phyloP scores from a whole-genome alignment of 2,329 filamentous ascomycete species.

The Endocalyx cinctus region DNA sequence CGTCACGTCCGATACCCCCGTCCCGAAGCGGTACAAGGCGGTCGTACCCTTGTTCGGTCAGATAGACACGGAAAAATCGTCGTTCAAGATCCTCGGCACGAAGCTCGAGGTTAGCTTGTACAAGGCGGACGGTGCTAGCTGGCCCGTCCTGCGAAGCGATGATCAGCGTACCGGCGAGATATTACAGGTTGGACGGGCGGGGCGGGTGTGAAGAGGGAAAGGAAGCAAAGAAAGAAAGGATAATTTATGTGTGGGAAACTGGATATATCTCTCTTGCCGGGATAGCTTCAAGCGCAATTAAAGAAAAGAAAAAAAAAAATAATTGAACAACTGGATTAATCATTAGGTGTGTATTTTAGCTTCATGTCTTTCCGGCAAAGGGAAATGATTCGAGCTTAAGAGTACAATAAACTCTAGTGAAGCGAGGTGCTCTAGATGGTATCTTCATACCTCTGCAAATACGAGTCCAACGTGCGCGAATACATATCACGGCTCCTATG shows the following conservation, averaged over 20 bases:
- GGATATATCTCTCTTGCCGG: too few relatives aligned
- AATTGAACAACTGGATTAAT: too few relatives aligned
- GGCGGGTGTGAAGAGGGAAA: conserved; percentile 38
- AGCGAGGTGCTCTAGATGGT: too few relatives aligned
- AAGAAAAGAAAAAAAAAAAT: too few relatives aligned
- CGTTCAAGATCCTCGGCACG: conserved; percentile 78
- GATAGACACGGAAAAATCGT: conserved; percentile 71
- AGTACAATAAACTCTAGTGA: too few relatives aligned
- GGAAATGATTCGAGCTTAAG: too few relatives aligned
- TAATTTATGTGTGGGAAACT: neutral
- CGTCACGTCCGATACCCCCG: conserved; percentile 70
- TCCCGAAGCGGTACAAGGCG: conserved; percentile 74
- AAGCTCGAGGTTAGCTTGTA: conserved; percentile 78
- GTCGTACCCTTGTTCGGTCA: conserved; percentile 69
- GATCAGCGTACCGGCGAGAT: conserved; percentile 69
- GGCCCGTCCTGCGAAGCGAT: conserved; percentile 79
- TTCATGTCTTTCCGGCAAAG: too few relatives aligned
- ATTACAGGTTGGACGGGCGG: conserved; percentile 82
- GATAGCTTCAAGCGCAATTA: too few relatives aligned
- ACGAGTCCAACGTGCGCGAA: too few relatives aligned
- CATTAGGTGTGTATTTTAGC: too few relatives aligned
- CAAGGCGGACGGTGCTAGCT: conserved; percentile 70
- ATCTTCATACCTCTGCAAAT: too few relatives aligned
- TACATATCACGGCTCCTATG: too few relatives aligned
- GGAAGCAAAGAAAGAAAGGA: neutral